A percentile compares a stretch with the other conserved stretches of the same genome.
phyloP scores from a whole-genome alignment of 164 flowering plant genomes.

The Nymphaea thermarum region DNA sequence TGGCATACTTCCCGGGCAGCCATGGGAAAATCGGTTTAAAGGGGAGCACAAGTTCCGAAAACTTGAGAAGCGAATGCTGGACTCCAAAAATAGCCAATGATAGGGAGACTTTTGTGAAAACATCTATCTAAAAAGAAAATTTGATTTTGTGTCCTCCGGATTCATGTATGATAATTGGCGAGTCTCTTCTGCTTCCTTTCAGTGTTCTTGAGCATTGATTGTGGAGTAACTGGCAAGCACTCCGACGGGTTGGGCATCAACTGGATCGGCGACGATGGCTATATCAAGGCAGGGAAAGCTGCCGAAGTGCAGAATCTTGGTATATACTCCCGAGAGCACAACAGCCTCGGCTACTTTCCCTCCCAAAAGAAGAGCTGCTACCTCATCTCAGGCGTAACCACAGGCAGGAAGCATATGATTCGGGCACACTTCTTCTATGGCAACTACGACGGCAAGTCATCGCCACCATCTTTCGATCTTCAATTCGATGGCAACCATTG shows the following conservation, averaged over 20 bases:
- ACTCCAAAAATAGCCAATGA: too few species aligned
- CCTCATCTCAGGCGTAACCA: slow-evolving; percentile 3
- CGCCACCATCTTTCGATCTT: slow-evolving; percentile 30
- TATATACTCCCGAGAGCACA: slow-evolving; percentile 8
- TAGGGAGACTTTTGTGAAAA: too few species aligned
- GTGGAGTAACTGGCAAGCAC: slow-evolving; percentile 15
- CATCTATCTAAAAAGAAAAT: too few species aligned
- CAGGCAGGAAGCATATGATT: slow-evolving; percentile 8
- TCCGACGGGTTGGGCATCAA: slow-evolving; percentile 9
- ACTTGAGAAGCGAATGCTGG: too few species aligned
- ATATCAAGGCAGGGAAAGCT: slow-evolving; percentile 12
- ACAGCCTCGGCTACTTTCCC: slow-evolving; percentile 25
- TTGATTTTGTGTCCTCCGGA: too few species aligned
- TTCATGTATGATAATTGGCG: too few species aligned
- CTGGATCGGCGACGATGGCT: slow-evolving; percentile 20
- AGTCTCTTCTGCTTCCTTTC: background rate
- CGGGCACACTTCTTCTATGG: slow-evolving; percentile 21
- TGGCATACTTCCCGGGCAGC: too few species aligned
- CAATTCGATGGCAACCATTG: slow-evolving; percentile 24
- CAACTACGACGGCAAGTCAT: slow-evolving; percentile 21
- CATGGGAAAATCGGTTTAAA: too few species aligned
- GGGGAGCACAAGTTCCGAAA: too few species aligned
- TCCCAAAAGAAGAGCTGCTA: slow-evolving; percentile 27
- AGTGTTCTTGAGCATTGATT: slow-evolving; percentile 23
- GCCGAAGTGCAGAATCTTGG: slow-evolving; percentile 2